Base-by-base conservation (phyloP, 2,329 filamentous ascomycete genomes). In the Fusarium compactum region DNA sequence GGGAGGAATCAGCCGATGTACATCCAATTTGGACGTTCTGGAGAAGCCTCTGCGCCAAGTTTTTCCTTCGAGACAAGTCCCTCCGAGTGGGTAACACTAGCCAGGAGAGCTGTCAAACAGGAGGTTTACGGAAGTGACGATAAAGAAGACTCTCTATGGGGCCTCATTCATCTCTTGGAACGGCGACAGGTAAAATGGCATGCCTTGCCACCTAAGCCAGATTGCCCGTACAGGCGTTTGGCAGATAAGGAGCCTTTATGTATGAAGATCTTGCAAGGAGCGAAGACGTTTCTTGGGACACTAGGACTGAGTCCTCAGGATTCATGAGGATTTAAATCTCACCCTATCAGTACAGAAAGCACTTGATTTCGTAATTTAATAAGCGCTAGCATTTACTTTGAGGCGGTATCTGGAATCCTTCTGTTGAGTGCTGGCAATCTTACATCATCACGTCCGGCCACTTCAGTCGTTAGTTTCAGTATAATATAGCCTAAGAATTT, bases 41-140 rank as follows among this genome's bases (percentile, higher is more conserved):
- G 10, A 6, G 3, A 25, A 1, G 15, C 5, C 2, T 10, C 8
- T 4, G 2, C 6, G 1, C 0, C 24, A 6, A 12, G 3, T 1
- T 61, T 25, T 12, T n/a, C 3, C 0, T 6, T 62, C 2, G 46
- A 34, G 6, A 2, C 18, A 3, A 32, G 5, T 2, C 18, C 56
- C 11, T 3, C 20, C 0, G 56, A 62, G 4, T 62, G 59, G 56
- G 20, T 15, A 0, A 6, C 5, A 0, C 16, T 62, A 14, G 59
- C 56, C 22, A 62, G 16, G 5, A 27, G 20, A 9, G 15, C 56
- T 18, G 56, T 62, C 0, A 45, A 40, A 9, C 27, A 27, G 6
- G 59, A 61, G 6, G 15, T 62, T 6, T 62, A 53, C 5, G 56
- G 45, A 1, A 53, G 8, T 1, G 16, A 16, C 29, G 30, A 20